Base-by-base conservation (phyloP, 306 rosid species). In the Lathyrus sativus region DNA sequence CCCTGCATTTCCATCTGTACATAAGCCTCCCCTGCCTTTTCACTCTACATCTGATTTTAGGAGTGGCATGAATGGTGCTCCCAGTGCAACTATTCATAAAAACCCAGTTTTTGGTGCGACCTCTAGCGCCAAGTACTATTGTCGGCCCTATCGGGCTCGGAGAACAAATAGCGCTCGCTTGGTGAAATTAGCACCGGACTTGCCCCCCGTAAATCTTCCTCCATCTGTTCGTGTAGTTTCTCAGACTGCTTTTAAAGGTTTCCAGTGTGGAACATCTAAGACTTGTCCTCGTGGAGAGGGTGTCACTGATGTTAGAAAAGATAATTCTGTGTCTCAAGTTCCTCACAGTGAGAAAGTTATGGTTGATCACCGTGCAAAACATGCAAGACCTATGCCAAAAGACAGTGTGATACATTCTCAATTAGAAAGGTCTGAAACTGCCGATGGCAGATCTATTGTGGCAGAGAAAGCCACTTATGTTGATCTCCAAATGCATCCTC, bases 121-220 rank as follows among this genome's bases (percentile, higher is more conserved):
- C 65, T 76, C 79, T 44, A 78, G 65, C 71, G 66, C 88, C 75
- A 85, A 68, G 63, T 71, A 70, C 77, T 72, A 75, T 67, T 74
- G 38, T 71, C 87, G 83, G 42, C 88, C 88, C 7, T 84, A 86
- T 82, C 77, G 88, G 48, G 76, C 80, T 78, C 87, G 86, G 58
- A 82, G 65, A 73, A 68, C 77, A 60, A 81, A 78, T 39, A 83
- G 68, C 69, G 65, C 86, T 33, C 87, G 54, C 78, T 22, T 86
- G 56, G 96, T 93, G 67, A 93, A 84, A 77, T 80, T 93, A 78
- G 97, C 97, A 51, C 99, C 97, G 11, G 91, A 70, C 67, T 81
- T 90, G 81, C 96, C 99, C 11, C 97, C 95, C 6, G 95, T 93
- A 76, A 93, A 88, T 85, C 99, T 93, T 37, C 99, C 99, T 58